Evolutionary conservation across 2,329 filamentous ascomycete genomes (phyloP).

Genomic region (Stagonosporopsis chrysanthemi): DNA sequence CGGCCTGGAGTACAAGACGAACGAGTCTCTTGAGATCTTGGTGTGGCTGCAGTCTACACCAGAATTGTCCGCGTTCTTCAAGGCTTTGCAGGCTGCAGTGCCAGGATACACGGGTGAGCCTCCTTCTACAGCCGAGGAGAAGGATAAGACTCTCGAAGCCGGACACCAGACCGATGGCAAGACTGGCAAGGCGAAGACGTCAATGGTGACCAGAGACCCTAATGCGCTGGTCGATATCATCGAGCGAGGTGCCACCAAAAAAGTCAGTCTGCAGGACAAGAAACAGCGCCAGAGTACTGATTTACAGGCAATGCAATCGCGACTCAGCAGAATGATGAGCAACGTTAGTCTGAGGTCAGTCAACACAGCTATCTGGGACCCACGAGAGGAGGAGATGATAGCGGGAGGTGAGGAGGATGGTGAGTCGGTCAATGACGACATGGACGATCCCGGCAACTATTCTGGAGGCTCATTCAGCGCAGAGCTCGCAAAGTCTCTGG

Average conservation of each 20-base stretch:
- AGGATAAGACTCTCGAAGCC: neutral
- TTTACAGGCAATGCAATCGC: neutral
- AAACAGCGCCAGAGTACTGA: constrained; percentile 1
- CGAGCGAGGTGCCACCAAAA: constrained; percentile 5
- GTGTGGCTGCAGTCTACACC: constrained; percentile 2
- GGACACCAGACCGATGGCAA: neutral
- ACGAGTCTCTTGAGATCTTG: neutral
- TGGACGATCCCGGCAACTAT: constrained; percentile 1
- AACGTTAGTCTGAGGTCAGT: constrained; percentile 21
- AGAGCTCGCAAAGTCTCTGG: neutral
- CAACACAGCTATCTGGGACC: constrained; percentile 19
- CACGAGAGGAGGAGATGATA: neutral
- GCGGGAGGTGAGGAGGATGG: neutral
- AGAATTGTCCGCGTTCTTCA: constrained; percentile 5
- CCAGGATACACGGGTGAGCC: neutral
- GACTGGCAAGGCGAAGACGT: neutral
- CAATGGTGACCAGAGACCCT: neutral
- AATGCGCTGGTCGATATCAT: neutral
- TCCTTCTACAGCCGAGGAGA: neutral
- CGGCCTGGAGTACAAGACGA: constrained; percentile 11
- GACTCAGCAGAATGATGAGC: constrained; percentile 10
- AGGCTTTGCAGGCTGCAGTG: neutral
- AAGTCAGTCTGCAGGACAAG: constrained; percentile 5
- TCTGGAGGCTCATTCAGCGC: neutral
- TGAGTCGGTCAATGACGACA: neutral